A percentile compares a stretch with the other conserved stretches of the same genome.
These are phyloP conservation scores for Coleophoma cylindrospora DNA, from an alignment of 2,329 filamentous ascomycete genomes.

Conservation along the genomic window DNA sequence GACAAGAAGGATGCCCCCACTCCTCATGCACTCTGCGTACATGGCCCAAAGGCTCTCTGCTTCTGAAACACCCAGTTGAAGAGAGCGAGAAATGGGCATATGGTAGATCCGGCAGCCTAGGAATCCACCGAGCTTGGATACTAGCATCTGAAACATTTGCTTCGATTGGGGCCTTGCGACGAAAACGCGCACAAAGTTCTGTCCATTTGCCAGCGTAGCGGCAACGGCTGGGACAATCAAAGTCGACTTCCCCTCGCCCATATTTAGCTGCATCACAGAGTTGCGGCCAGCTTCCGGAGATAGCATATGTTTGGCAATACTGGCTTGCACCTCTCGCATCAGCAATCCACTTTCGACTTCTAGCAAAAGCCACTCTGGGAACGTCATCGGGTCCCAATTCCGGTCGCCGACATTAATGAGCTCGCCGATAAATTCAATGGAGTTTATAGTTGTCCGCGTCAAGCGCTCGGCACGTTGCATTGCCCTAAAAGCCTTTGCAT, in stretches of 20 bases:
- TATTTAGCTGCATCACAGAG: conserved; percentile 59
- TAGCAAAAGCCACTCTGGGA: conserved; percentile 58
- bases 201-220: conserved; percentile 35
- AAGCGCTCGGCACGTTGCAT: too few species aligned
- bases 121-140: conserved; percentile 34
- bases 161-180: conserved; percentile 36
- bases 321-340: conserved; percentile 54
- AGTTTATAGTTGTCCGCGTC: too few species aligned
- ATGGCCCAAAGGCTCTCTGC: conserved; percentile 22
- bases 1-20: conserved; percentile 37
- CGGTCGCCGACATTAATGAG: conserved; percentile 28
- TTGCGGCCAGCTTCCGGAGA: conserved; percentile 43
- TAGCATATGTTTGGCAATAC: conserved; percentile 55
- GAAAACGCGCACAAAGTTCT: conserved; percentile 34
- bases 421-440: too few species aligned
- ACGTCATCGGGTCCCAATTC: conserved; percentile 25
- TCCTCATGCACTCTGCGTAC: conserved; percentile 31
- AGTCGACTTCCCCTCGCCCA: conserved; percentile 51
- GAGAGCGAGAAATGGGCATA: conserved; percentile 36
- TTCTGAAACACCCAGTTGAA: conserved; percentile 18
- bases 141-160: conserved; percentile 37
- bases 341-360: conserved; percentile 60
- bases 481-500: too few species aligned
- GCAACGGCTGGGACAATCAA: conserved; percentile 47
- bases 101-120: conserved; percentile 34